Evolutionary conservation across 768 basidiomycete genomes (phyloP), one percentile per base, ranked within the genome.

Genomic region (Kwoniella europaea): DNA sequence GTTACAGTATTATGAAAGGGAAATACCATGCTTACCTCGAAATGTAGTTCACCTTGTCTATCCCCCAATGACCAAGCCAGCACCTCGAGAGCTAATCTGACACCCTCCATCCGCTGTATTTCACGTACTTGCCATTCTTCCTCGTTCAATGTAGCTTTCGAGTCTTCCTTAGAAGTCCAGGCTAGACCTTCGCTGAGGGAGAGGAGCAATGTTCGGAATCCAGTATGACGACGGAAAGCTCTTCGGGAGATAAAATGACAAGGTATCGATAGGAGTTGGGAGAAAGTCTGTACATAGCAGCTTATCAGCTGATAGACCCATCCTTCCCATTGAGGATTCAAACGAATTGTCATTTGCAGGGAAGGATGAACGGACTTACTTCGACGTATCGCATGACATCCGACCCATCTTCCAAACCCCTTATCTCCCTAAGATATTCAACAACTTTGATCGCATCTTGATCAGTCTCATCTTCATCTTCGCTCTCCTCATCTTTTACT

Each of bases 101-200:
- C 43, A 3, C 79, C 79, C 67, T 81, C 79, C 62, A 69, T 68
- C 42, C 79, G 65, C 64, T 81, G 79, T 18, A 79, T 76, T 61
- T 81, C 77, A 20, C 63, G 52, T 3, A 81, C 77, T 62, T 81
- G 76, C 55, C 68, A 43, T 54, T 74, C 69, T 42, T 79, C 78
- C 20, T 74, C 73, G 22, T 43, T 58, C 10, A 60, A 44, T 1
- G n/a, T 16, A 24, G 58, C 42, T 16, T 41, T 59, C 35, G 44
- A 63, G 43, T 43, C 62, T 3, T 35, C 22, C 12, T 29, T n/a
- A 13, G 27, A 7, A 15, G 59, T 71, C 71, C 71, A 76, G 6
- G 64, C 69, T 9, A 79, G 62, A 2, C 73, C 69, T 18, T 71
- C 63, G 3, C 50, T 54, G 2, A 78, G 63, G 4, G 61, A 68